Evolutionary conservation across 345 rosid species (phyloP), one percentile per base, ranked within the genome.

Genomic region (Camelina laxa): DNA sequence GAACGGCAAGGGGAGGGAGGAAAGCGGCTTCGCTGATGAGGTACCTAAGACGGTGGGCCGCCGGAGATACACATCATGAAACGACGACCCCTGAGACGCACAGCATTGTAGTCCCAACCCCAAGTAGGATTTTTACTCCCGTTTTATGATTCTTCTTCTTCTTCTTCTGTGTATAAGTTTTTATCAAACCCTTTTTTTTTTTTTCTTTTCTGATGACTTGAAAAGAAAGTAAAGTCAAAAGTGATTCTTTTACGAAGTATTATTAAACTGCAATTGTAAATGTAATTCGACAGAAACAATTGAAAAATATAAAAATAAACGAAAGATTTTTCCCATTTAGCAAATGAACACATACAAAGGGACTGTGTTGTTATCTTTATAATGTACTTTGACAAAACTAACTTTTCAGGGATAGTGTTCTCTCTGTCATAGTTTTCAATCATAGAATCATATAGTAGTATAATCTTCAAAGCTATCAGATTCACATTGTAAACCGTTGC

Each of bases 31-130:
- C 85, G 10, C 72, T 91, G 67, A 80, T 90, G 77, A 85, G 91
- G 74, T 80, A 82, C 69, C 72, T 94, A 16, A 76, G 92, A 60
- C 81, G 95, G 67, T 90, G 97, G 97, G 93, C 89, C 0, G 89
- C 77, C 30, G 77, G 74, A 42, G 77, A 78, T 65, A 42, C 51
- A 27, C 30, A 27, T 12, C 58, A 60, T 7, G 66, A n/a, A 16
- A 74, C 75, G 20, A 57, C 64, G 6, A 12, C 45, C 9, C 3
- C 41, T 9, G 81, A 67, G 15, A 72, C 74, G 21, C 81, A 72
- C 21, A 78, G 77, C 70, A 67, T 78, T 11, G 69, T 78, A 12
- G 74, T 78, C 59, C 60, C 81, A 60, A 51, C 78, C 21, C 59
- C 81, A 4, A 78, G 47, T 78, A 78, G 60, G 67, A 58, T 59